Conservation (phyloP, 805 yeast genomes). For the Yarrowia deformans region DNA sequence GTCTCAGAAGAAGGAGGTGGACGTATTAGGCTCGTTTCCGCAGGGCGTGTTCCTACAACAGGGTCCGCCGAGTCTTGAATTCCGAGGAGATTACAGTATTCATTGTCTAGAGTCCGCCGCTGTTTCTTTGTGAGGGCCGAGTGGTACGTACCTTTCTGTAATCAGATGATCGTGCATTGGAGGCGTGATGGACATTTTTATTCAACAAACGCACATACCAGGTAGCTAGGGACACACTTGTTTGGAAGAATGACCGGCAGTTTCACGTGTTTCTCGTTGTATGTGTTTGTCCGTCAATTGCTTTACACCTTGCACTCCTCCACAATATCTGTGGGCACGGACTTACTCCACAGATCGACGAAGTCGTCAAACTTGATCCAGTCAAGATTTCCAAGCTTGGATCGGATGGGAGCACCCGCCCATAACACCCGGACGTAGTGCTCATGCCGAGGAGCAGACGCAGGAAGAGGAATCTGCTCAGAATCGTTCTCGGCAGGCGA, state of each 20-base stretch:
- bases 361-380: constrained; percentile 40
- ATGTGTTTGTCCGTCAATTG: no score
- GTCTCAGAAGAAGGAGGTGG: background rate
- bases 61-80: background rate
- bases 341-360: constrained; percentile 20
- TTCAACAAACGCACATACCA: no score
- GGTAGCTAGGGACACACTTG: no score
- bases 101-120: background rate
- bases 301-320: constrained; percentile 18
- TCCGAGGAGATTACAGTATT: background rate
- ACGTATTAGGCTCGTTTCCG: background rate
- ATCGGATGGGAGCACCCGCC: constrained; percentile 50
- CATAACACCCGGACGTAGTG: constrained; percentile 42
- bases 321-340: constrained; percentile 14
- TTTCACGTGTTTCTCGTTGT: no score
- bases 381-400: constrained; percentile 27
- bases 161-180: constrained; percentile 9
- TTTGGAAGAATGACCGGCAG: no score
- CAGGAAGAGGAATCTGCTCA: background rate
- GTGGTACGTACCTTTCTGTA: background rate
- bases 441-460: background rate
- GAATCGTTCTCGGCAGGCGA: background rate
- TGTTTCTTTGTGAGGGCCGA: background rate
- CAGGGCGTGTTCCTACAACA: background rate
- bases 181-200: no score